Base-by-base conservation (phyloP, 805 yeast genomes). In the Suhomyces xylopsoci region DNA sequence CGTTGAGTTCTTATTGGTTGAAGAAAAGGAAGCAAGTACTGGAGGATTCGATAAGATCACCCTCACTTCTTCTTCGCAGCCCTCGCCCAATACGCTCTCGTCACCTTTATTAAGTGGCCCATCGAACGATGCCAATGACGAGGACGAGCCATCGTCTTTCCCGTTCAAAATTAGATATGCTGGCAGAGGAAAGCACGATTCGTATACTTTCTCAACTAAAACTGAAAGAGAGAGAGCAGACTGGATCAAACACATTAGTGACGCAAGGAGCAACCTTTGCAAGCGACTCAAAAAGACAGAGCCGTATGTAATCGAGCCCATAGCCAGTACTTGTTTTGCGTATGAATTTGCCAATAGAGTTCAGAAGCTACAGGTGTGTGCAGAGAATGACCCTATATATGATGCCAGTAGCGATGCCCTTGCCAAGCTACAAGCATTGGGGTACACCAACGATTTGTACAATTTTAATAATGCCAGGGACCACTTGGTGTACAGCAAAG, bases 291-390 rank as follows among this genome's bases (percentile, higher is more conserved):
- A 53, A 17, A 74, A 67, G 28, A 63, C 76, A 1, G 87, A 81
- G 53, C 86, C 89, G 0, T 85, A 85, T 62, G 62, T 72, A 8
- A 62, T 87, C 40, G 68, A 72, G 34, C 75, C 81, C 6, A 62
- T 89, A 6, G 73, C 86, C 6, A 87, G 84, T 58, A 74, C 79
- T 24, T 74, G 77, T 51, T 89, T 88, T 67, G 85, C 84, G 1
- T 87, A 85, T 64, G 87, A 82, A n/a, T 79, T 75, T 3, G 69
- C 76, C 7, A 80, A 77, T 41, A 73, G 77, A 19, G 76, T 84
- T 1, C 64, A 64, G 2, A 83, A 79, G 60, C 50, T 87, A 41
- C 87, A 85, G 4, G 65, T 81, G 1, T 75, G 81, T 50, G 78
- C 82, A 0, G 71, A 77, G 19, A 73, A 77, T 15, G 85, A 85